Base-by-base conservation (phyloP, 768 basidiomycete genomes). In the Asterophora parasitica region DNA sequence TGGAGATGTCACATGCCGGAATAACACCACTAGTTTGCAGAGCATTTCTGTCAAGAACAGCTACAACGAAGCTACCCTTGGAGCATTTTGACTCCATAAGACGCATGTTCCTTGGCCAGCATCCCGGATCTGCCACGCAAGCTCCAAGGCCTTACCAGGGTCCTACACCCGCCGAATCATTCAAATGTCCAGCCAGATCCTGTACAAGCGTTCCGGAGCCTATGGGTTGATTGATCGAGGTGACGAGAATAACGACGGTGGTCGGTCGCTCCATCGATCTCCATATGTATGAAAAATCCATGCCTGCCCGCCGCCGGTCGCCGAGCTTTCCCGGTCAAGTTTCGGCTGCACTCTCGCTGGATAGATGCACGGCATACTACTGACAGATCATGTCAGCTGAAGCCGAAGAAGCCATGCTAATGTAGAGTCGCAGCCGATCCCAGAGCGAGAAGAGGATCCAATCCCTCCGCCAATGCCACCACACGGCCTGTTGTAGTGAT, bases 331-430 rank as follows among this genome's bases (percentile, higher is more conserved):
- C n/a, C n/a, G n/a, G n/a, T n/a, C n/a, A n/a, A n/a, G 34, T 42
- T 49, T 41, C 48, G 41, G 48, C 27, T 27, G 7, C 23, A 23
- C 6, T 40, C 34, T 16, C 34, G 20, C 23, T 9, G 5, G 9
- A 10, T 44, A 13, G 36, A 33, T 12, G 31, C 35, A 34, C 13
- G 8, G 2, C 3, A 26, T 26, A 4, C 15, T 31, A 13, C 15
- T 44, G 52, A 51, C 55, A 53, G 52, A 53, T 51, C 50, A 53
- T 56, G 55, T 52, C 56, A 53, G 13, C 23, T 32, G 31, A 49
- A 51, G 27, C 50, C 44, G 52, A 53, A 37, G 26, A 50, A 47
- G 40, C 11, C n/a, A 42, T 37, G 20, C 36, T 37, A 37, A 37
- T 37, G 2, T 30, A 23, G 11, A 37, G 23, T 36, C 34, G 35